phyloP scores from a whole-genome alignment of 2,329 filamentous ascomycete genomes.

The Diplodia sapinea region DNA sequence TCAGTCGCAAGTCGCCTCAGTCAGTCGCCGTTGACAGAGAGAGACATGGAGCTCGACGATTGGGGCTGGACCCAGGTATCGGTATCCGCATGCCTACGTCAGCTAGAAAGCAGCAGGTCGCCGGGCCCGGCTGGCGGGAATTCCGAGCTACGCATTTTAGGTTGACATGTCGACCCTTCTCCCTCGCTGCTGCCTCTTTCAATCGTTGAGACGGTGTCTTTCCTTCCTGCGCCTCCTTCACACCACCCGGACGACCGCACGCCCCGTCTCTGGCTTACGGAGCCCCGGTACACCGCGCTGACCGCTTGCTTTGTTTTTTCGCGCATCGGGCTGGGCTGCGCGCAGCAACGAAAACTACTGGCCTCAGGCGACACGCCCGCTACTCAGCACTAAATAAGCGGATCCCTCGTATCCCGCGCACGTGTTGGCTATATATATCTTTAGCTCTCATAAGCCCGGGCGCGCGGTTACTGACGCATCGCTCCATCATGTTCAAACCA shows the following conservation, averaged over 20 bases:
- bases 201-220: not conserved
- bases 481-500: constrained; percentile 16
- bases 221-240: not conserved
- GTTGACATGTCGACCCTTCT: not conserved
- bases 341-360: not conserved
- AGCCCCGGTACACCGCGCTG: not conserved
- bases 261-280: not conserved
- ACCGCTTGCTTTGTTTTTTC: not conserved
- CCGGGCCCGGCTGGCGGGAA: not conserved
- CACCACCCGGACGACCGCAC: not conserved
- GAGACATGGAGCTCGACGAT: not conserved
- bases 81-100: not conserved
- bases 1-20: not conserved
- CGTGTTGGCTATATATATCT: constrained; percentile 24
- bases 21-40: not conserved
- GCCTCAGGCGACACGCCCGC: constrained; percentile 2
- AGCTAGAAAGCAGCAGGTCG: not conserved
- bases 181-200: not conserved
- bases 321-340: not conserved
- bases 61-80: not conserved
- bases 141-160: not conserved
- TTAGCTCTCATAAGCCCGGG: constrained; percentile 4
- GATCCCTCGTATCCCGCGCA: constrained; percentile 17
- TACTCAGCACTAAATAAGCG: constrained; percentile 19
- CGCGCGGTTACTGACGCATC: not conserved